Base-by-base conservation (phyloP, 192 early-diverging fungal genomes). In the Piromyces sp. region DNA sequence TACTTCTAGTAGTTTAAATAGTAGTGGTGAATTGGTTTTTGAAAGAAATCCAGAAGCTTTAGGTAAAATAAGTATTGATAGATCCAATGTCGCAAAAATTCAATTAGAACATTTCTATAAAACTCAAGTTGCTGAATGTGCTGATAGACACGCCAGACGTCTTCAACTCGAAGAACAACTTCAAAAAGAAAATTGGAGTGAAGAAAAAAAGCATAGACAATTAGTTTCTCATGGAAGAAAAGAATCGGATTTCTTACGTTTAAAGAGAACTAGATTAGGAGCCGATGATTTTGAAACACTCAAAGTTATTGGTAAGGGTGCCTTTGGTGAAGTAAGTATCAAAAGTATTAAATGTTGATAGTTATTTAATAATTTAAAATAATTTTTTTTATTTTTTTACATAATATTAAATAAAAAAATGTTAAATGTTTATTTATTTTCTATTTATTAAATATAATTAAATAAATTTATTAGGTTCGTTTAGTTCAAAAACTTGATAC, bases 251-350 rank as follows among this genome's bases (percentile, higher is more conserved):
- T 99, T 96, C 85, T 88, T 98, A 85, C 91, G 98, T 79, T 87
- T 99, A 58, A 90, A 96, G 37, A 90, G 98, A 92, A 94, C 83
- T 7, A 84, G 90, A 82, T 85, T 99, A 78, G 94, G 95, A 29
- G 90, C 96, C 11, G 91, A 92, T 51, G 97, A 99, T 87, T 99
- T 99, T 86, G 85, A 88, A 30, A 99, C 98, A 26, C 91, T 99
- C 83, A 95, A 96, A 87, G 97, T 99, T 19, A 99, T 99, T 86
- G 98, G 98, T 0, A 96, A 95, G 79, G 98, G 98, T 37, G 98
- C 97, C 5, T 99, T 97, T 89, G 98, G 98, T 79, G 98, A 99
- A 85, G 93, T 92, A 84, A 33, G 81, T 36, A 19, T 29, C n/a
- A n/a, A n/a, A 22, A 33, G 3, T 33, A 33, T 33, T 6, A 33